Percentiles rank a stretch among this genome's conserved stretches.
Conservation (phyloP, 371 early-diverging fungal genomes). For the Mucor racemosus region DNA sequence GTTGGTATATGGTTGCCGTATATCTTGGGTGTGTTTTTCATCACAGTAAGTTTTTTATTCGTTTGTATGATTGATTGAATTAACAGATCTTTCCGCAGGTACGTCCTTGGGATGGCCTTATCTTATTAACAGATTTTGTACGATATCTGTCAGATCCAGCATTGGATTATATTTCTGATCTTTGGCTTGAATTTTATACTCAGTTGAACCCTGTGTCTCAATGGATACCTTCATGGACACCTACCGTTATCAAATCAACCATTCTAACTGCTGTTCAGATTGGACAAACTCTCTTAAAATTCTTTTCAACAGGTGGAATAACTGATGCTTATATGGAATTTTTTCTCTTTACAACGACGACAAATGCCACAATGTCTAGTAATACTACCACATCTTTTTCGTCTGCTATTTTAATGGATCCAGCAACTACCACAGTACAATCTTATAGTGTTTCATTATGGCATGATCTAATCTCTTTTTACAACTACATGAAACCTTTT, state of each 20-base stretch:
- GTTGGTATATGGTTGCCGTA: constrained; percentile 78
- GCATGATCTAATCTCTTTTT: background rate
- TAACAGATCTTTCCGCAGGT: background rate
- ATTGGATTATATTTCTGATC: background rate
- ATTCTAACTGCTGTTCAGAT: constrained; percentile 1
- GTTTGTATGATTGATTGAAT: background rate
- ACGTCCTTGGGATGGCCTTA: background rate
- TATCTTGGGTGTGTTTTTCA: constrained; percentile 63
- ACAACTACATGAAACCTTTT: background rate
- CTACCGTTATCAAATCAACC: background rate
- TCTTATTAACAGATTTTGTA: background rate
- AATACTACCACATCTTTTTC: background rate
- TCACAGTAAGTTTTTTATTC: constrained; percentile 16
- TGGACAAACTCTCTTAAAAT: background rate
- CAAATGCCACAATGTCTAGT: background rate
- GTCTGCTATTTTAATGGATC: background rate
- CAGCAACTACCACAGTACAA: background rate
- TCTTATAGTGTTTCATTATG: background rate
- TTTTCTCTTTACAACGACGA: no score
- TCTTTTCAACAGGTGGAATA: background rate
- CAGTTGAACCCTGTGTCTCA: constrained; percentile 34
- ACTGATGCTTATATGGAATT: no score
- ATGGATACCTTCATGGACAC: background rate
- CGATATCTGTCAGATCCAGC: constrained; percentile 2
- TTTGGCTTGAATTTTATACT: constrained; percentile 35